Percentiles rank a stretch among this genome's conserved stretches.
Evolutionary conservation across 352 stramenopile species (phyloP).

Genomic region (Globisporangium nodosum): DNA sequence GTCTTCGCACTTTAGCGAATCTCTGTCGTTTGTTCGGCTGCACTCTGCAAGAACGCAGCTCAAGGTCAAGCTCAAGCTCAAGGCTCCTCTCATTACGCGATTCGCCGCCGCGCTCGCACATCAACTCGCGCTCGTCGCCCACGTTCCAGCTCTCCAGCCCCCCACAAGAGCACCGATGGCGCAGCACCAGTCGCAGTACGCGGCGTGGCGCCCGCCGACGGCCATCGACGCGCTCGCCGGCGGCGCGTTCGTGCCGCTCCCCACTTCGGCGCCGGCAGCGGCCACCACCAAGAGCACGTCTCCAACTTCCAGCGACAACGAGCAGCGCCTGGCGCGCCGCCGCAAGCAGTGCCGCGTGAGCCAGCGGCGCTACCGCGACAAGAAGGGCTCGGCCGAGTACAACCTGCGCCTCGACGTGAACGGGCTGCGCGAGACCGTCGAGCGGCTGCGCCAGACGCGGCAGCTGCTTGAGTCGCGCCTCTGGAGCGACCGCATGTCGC

Average conservation of each 20-base stretch:
- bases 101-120: background rate
- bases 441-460: constrained; percentile 35
- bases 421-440: constrained; percentile 46
- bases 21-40: too few relatives aligned
- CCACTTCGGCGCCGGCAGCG: background rate
- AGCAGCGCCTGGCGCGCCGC: constrained; percentile 30
- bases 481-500: constrained; percentile 30
- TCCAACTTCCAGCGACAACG: constrained; percentile 4
- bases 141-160: background rate
- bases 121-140: background rate
- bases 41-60: too few relatives aligned
- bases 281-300: background rate
- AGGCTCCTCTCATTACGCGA: too few relatives aligned
- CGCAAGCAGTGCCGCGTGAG: constrained; percentile 59
- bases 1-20: too few relatives aligned
- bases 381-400: constrained; percentile 58
- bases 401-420: constrained; percentile 67
- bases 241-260: background rate
- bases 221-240: background rate
- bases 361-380: constrained; percentile 67
- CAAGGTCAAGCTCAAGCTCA: too few relatives aligned
- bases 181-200: background rate
- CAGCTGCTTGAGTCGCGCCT: constrained; percentile 41
- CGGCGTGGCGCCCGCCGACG: background rate
- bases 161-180: background rate